Evolutionary conservation across 177 flowering plant species (phyloP), one percentile per base, ranked within the genome.

Genomic region (Vitis hybrid): DNA sequence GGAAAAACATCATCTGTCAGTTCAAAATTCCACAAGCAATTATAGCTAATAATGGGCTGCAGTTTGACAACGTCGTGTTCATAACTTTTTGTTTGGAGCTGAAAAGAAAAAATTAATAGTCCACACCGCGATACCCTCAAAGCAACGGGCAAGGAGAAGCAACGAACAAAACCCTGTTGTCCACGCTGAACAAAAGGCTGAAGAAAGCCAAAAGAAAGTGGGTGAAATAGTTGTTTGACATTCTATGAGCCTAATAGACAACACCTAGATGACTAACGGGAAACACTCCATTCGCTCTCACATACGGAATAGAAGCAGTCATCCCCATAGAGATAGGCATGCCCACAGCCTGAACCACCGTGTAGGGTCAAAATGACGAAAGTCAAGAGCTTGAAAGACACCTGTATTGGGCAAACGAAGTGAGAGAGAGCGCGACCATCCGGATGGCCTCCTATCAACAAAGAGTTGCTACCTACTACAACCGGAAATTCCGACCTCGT

Each of bases 211-310:
- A 22, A 22, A 0, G 3, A 22, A 22, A 22, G 26, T 2, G 26
- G 26, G 3, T 22, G 26, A 0, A 2, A 22, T 0, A 22, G 3
- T 22, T 22, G 26, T 0, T 0, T 0, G 3, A 0, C 3, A 0
- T 22, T 0, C 26, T 22, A 0, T 22, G 26, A 0, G 3, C 3
- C 3, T 22, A 22, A 0, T 0, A 2, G 26, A 22, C 26, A 22
- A 22, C 26, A 22, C 26, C 0, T 22, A 2, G 26, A 22, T 0
- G 26, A 22, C 26, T 0, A 22, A 0, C 0, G 26, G 0, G 26
- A 22, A 22, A 22, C 26, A 22, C 26, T 22, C 26, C 3, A 0
- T 22, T 22, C 26, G 0, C 3, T 22, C 26, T 22, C 26, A 0
- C 3, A 22, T 22, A 22, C 0, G 3, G 0, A 22, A 2, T 22